Percentiles rank a stretch among this genome's conserved stretches.
Conservation (phyloP, 2,329 filamentous ascomycete genomes). For the Nannizziopsis arthrosporioides region DNA sequence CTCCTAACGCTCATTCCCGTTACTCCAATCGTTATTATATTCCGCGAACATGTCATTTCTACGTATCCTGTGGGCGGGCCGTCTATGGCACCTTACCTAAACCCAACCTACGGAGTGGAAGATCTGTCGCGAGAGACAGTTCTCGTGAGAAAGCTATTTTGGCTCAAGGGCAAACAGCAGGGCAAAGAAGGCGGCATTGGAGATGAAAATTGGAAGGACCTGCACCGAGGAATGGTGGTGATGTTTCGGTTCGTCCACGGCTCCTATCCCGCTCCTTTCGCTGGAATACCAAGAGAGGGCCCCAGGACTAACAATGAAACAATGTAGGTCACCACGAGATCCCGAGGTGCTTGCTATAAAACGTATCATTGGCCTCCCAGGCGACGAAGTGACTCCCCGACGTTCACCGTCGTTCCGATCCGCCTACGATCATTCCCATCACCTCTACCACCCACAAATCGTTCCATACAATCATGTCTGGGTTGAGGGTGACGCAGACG, state of each 20-base stretch:
- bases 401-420: constrained; percentile 39
- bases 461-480: constrained; percentile 81
- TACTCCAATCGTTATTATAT: constrained; percentile 29
- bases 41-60: constrained; percentile 32
- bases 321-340: constrained; percentile 54
- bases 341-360: constrained; percentile 65
- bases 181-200: constrained; percentile 35
- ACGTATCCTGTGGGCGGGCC: constrained; percentile 35
- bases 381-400: constrained; percentile 61
- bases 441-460: constrained; percentile 30
- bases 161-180: constrained; percentile 10
- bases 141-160: constrained; percentile 31
- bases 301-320: background rate
- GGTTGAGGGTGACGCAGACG: constrained; percentile 77
- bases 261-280: too few species aligned
- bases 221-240: constrained; percentile 63
- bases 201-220: constrained; percentile 42
- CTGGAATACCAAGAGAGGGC: background rate
- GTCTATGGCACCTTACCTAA: constrained; percentile 70
- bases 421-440: constrained; percentile 12
- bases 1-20: constrained; percentile 22
- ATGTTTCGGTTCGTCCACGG: constrained; percentile 39
- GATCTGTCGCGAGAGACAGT: constrained; percentile 33
- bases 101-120: constrained; percentile 47
- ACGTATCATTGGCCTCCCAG: constrained; percentile 67